Conservation (phyloP, 345 rosid species). For the Salix purpurea region DNA sequence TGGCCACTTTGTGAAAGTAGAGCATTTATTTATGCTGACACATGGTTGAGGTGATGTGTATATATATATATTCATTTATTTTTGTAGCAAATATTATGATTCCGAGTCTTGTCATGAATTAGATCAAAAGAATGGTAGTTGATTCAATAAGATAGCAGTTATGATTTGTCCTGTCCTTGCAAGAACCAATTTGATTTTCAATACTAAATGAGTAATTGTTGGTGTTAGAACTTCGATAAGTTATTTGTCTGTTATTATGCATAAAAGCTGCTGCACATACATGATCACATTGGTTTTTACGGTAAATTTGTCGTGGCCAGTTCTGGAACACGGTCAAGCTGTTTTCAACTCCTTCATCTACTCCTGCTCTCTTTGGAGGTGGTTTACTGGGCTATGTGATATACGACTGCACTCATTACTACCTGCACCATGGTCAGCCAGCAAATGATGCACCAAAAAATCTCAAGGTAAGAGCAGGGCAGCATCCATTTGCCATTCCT, state of each 20-base stretch:
- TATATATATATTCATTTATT: too few relatives aligned
- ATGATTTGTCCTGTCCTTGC: not conserved
- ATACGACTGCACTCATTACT: slow-evolving; percentile 87
- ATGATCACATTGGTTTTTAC: not conserved
- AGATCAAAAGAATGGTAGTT: not conserved
- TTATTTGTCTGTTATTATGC: not conserved
- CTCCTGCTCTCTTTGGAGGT: slow-evolving; percentile 86
- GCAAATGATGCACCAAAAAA: slow-evolving; percentile 42
- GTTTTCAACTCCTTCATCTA: slow-evolving; percentile 55
- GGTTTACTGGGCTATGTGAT: slow-evolving; percentile 86
- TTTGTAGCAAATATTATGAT: not conserved
- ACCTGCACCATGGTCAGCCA: slow-evolving; percentile 94
- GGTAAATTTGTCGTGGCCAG: slow-evolving; percentile 28
- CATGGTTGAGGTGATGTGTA: not conserved
- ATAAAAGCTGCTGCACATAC: not conserved
- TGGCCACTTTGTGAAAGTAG: not conserved
- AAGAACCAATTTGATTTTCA: not conserved
- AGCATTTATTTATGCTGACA: not conserved
- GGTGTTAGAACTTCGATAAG: not conserved
- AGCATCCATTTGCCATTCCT: not conserved
- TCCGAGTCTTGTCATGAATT: not conserved
- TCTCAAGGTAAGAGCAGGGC: slow-evolving; percentile 57
- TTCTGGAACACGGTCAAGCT: slow-evolving; percentile 66
- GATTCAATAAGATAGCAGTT: not conserved
- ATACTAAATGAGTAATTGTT: not conserved